Evolutionary conservation across 306 rosid species (phyloP), one percentile per base, ranked within the genome.

Genomic region (Prunus mira): DNA sequence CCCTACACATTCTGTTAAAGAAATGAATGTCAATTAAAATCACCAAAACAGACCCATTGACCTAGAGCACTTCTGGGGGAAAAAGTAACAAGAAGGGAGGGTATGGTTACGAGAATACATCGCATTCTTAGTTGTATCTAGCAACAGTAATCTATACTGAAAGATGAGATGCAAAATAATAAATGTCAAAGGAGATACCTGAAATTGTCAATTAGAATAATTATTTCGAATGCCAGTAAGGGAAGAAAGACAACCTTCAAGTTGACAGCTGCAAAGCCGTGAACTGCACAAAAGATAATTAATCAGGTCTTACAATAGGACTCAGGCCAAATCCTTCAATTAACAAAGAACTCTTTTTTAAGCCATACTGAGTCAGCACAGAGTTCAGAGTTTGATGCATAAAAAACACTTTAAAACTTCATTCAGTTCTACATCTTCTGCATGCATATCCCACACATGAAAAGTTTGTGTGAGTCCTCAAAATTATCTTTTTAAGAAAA

Each of bases 201-300:
- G 97, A 96, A 93, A 87, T 96, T 96, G 89, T 96, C 95, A 54
- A 86, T 81, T 43, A 96, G 88, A 85, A 91, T 91, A 82, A 87
- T 81, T 81, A 86, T 67, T 88, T 96, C 98, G 76, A 96, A 93
- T 65, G 90, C 90, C 84, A 96, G 80, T 77, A 96, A 83, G 84
- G 99, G 99, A 77, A 93, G 93, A 88, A 91, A 91, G 81, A 89
- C 99, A 74, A 91, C 88, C 91, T 88, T 93, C 87, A 96, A 85
- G 78, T 79, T 86, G 73, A 96, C 91, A 54, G 90, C 99, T 65
- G 91, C 83, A 81, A 82, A 80, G 77, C 88, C 89, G 65, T 58
- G 74, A 78, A 78, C 99, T 96, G 99, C 73, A 73, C 71, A 79
- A 74, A 54, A 65, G 81, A 60, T 49, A 75, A 71, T 71, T 32